Evolutionary conservation across 257 asterid species (phyloP), one percentile per base, ranked within the genome.

Genomic region (Primulina eburnea): DNA sequence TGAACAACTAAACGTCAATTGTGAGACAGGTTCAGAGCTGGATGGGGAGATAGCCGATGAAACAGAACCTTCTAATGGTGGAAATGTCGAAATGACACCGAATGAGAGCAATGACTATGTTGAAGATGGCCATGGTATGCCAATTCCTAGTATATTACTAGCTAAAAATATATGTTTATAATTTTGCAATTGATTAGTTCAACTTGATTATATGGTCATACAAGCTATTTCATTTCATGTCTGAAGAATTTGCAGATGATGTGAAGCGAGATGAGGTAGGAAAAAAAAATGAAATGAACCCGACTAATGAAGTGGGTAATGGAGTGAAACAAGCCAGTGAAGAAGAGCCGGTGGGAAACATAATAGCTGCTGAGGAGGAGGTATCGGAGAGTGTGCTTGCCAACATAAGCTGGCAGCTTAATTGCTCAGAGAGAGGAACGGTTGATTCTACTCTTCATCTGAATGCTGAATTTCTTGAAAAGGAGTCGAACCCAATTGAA

Each of bases 51-150:
- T 40, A 64, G 55, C 68, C 63, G 72, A 59, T 47, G 63, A 65
- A 59, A 24, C 38, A 68, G 75, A 72, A 56, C 18, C 56, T 70
- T 52, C 7, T 47, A 47, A 37, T 8, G 79, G 68, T 35, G 77
- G 68, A 33, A 62, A 12, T 32, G 14, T 28, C 14, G 70, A n/a
- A 32, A 3, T 59, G 60, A n/a, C 68, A 65, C 47, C 73, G 40
- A 59, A 62, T 60, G 47, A 38, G 47, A 38, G 47, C 47, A 38
- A 64, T 28, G 75, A 68, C 62, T 65, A 66, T 28, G 30, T 28
- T 20, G 73, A 67, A 64, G 74, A 68, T 33, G 55, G 33, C 40
- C 68, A 65, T 59, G 80, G 85, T 77, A 64, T 33, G 72, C 3
- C 24, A 33, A 2, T 20, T 18, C 6, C n/a, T 55, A 26, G 53